phyloP scores from a whole-genome alignment of 805 yeast species.

The Metschnikowia bowlesiae region DNA sequence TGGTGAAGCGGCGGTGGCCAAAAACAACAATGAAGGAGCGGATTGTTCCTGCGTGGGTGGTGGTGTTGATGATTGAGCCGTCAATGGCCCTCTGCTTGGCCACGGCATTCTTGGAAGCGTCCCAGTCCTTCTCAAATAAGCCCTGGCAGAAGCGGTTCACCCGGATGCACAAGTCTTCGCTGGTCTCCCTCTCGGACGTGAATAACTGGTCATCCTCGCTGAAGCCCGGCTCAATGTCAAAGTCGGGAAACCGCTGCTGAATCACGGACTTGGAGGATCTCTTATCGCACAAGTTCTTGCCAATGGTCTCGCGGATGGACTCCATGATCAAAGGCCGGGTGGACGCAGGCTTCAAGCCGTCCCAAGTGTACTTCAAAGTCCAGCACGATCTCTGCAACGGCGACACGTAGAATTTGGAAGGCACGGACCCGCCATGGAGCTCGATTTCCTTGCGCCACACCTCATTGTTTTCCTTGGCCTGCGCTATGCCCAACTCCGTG shows the following conservation, averaged over 20 bases:
- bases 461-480: slow-evolving; percentile 47
- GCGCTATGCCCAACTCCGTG: slow-evolving; percentile 51
- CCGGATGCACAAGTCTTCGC: slow-evolving; percentile 47
- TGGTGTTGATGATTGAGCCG: slow-evolving; percentile 37
- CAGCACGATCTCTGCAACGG: slow-evolving; percentile 63
- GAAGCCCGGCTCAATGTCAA: slow-evolving; percentile 41
- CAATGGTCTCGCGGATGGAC: slow-evolving; percentile 56
- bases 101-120: slow-evolving; percentile 9
- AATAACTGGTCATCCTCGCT: slow-evolving; percentile 48
- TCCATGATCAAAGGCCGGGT: slow-evolving; percentile 35
- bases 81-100: slow-evolving; percentile 21
- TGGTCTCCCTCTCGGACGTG: slow-evolving; percentile 44
- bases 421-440: slow-evolving; percentile 51
- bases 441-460: slow-evolving; percentile 42
- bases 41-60: slow-evolving; percentile 62
- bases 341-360: slow-evolving; percentile 25
- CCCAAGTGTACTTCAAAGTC: slow-evolving; percentile 52
- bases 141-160: slow-evolving; percentile 41
- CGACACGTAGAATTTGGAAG: slow-evolving; percentile 51
- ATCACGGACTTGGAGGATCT: slow-evolving; percentile 41
- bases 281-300: slow-evolving; percentile 57
- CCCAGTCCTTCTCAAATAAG: slow-evolving; percentile 25
- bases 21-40: slow-evolving; percentile 47
- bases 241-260: slow-evolving; percentile 35
- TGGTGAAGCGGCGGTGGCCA: slow-evolving; percentile 52